These are phyloP conservation scores for Kappamyces sp. DNA, from an alignment of 192 early-diverging fungal genomes.

Conservation along the genomic window DNA sequence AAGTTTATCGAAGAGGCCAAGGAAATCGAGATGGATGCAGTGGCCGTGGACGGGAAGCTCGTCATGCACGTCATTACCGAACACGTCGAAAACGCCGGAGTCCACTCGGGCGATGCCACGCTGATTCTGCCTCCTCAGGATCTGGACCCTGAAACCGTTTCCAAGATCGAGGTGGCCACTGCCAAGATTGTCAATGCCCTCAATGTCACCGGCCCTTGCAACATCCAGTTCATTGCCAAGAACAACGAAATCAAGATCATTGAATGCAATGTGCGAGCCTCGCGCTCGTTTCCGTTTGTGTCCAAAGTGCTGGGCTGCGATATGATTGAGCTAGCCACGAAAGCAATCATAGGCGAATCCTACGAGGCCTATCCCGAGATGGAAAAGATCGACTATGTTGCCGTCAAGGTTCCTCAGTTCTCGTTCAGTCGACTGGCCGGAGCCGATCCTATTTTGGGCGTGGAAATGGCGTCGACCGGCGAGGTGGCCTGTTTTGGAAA, in stretches of 20 bases:
- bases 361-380: conserved; percentile 72
- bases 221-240: conserved; percentile 99
- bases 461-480: conserved; percentile 99
- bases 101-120: conserved; percentile 98
- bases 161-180: conserved; percentile 87
- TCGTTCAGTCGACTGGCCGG: conserved; percentile 90
- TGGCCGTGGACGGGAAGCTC: conserved; percentile 87
- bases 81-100: conserved; percentile 98
- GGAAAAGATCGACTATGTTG: conserved; percentile 74
- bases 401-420: conserved; percentile 97
- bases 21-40: conserved; percentile 99
- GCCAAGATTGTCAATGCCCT: conserved; percentile 87
- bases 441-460: conserved; percentile 95
- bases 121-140: conserved; percentile 92
- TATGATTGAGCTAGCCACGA: conserved; percentile 94
- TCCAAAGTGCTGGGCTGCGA: conserved; percentile 94
- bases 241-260: conserved; percentile 99
- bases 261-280: conserved; percentile 96
- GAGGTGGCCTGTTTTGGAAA: conserved; percentile 98
- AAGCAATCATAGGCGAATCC: conserved; percentile 82
- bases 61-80: conserved; percentile 93
- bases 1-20: conserved; percentile 98
- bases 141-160: conserved; percentile 87
- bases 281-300: conserved; percentile 95
- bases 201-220: conserved; percentile 95